phyloP scores from a whole-genome alignment of 768 basidiomycete genomes.

The Lactarius sp. region DNA sequence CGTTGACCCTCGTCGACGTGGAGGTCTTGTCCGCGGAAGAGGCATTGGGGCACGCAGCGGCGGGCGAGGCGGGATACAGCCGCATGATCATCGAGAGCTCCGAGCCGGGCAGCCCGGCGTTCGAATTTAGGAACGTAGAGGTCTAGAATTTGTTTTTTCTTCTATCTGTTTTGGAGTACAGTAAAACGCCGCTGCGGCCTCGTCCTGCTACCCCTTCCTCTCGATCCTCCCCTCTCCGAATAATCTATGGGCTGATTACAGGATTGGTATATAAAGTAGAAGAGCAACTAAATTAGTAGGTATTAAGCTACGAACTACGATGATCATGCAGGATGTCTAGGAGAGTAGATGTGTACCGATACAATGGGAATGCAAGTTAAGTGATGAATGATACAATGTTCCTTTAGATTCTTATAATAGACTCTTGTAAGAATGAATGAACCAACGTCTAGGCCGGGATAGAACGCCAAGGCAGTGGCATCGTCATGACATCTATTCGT shows the following conservation, averaged over 20 bases:
- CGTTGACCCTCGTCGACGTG: slow-evolving; percentile 63
- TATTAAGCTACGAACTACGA: not conserved
- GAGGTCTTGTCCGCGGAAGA: slow-evolving; percentile 69
- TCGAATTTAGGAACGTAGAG: slow-evolving; percentile 78
- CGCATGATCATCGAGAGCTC: slow-evolving; percentile 72
- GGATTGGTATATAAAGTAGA: not conserved
- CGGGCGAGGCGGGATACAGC: slow-evolving; percentile 50
- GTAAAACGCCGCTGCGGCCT: not conserved
- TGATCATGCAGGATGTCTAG: not conserved
- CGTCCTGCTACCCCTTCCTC: not conserved
- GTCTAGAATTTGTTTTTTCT: not conserved
- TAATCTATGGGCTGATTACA: too few species aligned
- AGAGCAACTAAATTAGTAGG: too few species aligned
- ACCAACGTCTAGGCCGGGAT: too few species aligned
- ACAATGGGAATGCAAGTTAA: not conserved
- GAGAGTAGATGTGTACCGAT: not conserved
- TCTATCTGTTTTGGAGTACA: not conserved
- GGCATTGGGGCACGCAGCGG: slow-evolving; percentile 46
- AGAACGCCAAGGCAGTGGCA: not conserved
- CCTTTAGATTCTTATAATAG: not conserved
- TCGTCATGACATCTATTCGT: not conserved
- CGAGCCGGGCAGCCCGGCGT: slow-evolving; percentile 82
- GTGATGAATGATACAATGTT: not conserved
- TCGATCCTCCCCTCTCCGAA: not conserved
- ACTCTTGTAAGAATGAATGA: not conserved